Conservation (phyloP, 2,329 filamentous ascomycete species). For the Colletotrichum sp. region DNA sequence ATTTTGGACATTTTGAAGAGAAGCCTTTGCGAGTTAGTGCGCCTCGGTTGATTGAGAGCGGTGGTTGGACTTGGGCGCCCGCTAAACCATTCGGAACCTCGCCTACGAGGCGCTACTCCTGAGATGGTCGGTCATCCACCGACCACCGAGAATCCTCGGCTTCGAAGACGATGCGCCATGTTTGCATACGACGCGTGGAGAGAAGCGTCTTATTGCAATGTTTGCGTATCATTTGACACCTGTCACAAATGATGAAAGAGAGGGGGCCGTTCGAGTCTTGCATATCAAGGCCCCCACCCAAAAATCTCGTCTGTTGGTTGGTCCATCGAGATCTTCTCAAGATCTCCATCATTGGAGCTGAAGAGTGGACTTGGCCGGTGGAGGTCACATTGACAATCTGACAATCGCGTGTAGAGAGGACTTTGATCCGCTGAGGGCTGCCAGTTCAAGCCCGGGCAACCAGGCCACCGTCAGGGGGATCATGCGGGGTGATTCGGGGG, state of each 20-base stretch:
- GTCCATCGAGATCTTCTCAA: constrained; percentile 11
- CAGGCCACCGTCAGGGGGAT: neutral
- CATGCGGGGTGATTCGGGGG: neutral
- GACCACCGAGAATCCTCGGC: neutral
- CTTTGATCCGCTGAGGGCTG: constrained; percentile 5
- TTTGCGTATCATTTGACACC: neutral
- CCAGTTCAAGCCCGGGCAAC: neutral
- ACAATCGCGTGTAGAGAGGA: neutral
- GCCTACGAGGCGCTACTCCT: neutral
- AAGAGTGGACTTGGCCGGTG: neutral
- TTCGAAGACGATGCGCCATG: neutral
- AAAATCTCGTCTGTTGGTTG: neutral
- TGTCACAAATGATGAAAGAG: constrained; percentile 2
- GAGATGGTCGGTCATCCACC: constrained; percentile 1
- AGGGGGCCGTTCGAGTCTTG: neutral
- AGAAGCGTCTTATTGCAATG: neutral
- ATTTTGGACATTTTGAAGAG: neutral
- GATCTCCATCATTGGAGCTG: constrained; percentile 1
- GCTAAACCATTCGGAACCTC: neutral
- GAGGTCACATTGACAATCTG: neutral
- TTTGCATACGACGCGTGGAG: neutral
- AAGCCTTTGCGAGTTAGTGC: neutral
- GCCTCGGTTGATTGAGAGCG: neutral
- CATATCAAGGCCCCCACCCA: neutral
- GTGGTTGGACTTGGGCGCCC: neutral